Evolutionary conservation across 176 grass and related monocot genomes (phyloP), one percentile per base, ranked within the genome.

Genomic region (Aegilops tauschii): DNA sequence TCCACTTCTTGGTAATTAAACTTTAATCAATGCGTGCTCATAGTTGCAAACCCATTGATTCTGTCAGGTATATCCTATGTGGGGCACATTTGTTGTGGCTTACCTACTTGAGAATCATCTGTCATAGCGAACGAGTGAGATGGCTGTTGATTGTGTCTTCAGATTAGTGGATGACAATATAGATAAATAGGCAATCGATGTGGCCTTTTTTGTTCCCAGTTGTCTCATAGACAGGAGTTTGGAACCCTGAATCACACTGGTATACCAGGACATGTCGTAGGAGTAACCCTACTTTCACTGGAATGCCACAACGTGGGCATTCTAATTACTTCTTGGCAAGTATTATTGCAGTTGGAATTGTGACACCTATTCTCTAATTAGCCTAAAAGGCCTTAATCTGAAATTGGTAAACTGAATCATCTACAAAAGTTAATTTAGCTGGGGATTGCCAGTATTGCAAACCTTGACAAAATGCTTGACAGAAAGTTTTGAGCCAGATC

Each of bases 1-100:
- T 90, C 72, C 1, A 12, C 40, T 65, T 42, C n/a, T 82, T 78
- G 17, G 16, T 82, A 14, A 82, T 6, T 82, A 82, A 78, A 86
- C 13, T 42, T 39, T 34, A 32, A 39, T 28, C 25, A 1, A 83
- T 0, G 0, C 17, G 9, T 52, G 62, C 12, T 49, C 12, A 75
- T 49, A 49, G 40, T 29, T 49, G 42, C 25, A 29, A 49, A 75
- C 23, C 16, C 42, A 12, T 40, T 27, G 13, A 17, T 29, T 29
- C n/a, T 74, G 40, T 42, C 71, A 74, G 7, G 44, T 47, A 47
- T 47, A 28, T 8, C 23, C 6, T 37, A 69, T 34, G 17, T 18
- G 58, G 58, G 21, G 21, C 8, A 61, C 58, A 61, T 23, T n/a
- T 21, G 58, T 61, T 23, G 58, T 23, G 58, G 8, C 18, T 67